These are phyloP conservation scores for Diaporthe sp. DNA, from an alignment of 2,329 filamentous ascomycete genomes.

Conservation along the genomic window DNA sequence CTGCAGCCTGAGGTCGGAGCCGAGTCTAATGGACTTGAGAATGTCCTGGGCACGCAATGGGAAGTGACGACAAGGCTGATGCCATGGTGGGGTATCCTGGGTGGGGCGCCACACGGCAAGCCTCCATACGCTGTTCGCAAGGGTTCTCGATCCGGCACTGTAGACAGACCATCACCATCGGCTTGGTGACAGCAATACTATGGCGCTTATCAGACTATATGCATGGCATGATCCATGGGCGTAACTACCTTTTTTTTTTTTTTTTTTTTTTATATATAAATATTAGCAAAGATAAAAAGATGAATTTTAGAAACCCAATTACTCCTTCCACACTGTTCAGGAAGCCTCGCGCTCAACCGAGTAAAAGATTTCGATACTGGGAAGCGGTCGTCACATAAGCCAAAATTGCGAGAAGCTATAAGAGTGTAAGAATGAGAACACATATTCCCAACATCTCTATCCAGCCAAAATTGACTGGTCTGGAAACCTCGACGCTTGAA, in stretches of 20 bases:
- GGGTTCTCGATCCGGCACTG: neutral
- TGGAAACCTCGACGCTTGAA: neutral
- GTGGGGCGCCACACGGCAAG: neutral
- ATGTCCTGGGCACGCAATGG: neutral
- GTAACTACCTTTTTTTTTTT: too few relatives aligned
- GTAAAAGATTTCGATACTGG: neutral
- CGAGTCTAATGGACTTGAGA: neutral
- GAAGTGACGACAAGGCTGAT: slow-evolving; percentile 28
- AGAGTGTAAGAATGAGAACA: neutral
- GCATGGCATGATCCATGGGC: neutral
- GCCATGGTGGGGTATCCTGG: slow-evolving; percentile 6
- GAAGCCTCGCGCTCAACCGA: neutral
- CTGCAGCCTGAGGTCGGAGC: neutral
- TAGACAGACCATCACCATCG: too few relatives aligned
- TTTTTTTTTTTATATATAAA: neutral
- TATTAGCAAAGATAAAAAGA: neutral
- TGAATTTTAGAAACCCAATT: too few relatives aligned
- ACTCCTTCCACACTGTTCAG: neutral
- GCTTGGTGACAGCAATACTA: neutral
- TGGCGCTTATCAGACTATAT: too few relatives aligned
- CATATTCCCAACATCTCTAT: too few relatives aligned
- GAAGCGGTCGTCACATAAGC: neutral
- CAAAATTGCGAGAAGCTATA: neutral
- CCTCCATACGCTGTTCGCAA: neutral
- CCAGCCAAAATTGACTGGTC: neutral